Evolutionary conservation across 1,284 basidiomycete genomes (phyloP), one percentile per base, ranked within the genome.

Genomic region (Pseudozyma hubeiensis): DNA sequence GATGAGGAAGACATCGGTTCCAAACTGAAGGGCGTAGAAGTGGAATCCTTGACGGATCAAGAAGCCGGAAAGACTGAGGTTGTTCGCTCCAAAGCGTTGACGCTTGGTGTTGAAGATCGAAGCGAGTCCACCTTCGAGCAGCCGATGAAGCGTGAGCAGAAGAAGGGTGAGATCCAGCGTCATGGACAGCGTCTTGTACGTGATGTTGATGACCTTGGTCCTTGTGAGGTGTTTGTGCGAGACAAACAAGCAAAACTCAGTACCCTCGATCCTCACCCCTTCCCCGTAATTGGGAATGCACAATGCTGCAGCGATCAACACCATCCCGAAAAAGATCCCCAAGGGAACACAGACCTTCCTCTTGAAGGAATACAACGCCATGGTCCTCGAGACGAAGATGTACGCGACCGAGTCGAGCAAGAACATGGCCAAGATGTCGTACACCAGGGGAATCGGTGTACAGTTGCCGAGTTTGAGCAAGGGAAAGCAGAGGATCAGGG

Each of bases 41-140:
- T 64, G 66, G 45, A 70, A 55, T 10, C 73, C 64, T 56, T 76
- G 73, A 8, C 68, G 64, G 19, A 72, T 37, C 8, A 76, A 44
- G 54, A 68, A 68, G 50, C 53, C 50, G 2, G 73, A 67, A 8
- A 76, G 48, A 24, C 54, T 62, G 0, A 39, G 33, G 39, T 61
- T 49, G 35, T 35, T 37, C 24, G 56, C 5, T 11, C 49, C 49
- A 1, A 57, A 54, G 46, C 50, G 52, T 10, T 67, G 55, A 33
- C 62, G 44, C 16, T 50, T 30, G 6, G 58, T 50, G 13, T n/a
- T 43, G 16, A 49, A 59, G 31, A 75, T 19, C 1, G 63, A 46
- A 8, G 45, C 34, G n/a, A 76, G 51, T 8, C 73, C 73, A 5
- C 73, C 73, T 4, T 76, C 68, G 19, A 72, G 30, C 16, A 76